Evolutionary conservation across 208 protist species (phyloP).

Genomic region (Entamoeba invadens): DNA sequence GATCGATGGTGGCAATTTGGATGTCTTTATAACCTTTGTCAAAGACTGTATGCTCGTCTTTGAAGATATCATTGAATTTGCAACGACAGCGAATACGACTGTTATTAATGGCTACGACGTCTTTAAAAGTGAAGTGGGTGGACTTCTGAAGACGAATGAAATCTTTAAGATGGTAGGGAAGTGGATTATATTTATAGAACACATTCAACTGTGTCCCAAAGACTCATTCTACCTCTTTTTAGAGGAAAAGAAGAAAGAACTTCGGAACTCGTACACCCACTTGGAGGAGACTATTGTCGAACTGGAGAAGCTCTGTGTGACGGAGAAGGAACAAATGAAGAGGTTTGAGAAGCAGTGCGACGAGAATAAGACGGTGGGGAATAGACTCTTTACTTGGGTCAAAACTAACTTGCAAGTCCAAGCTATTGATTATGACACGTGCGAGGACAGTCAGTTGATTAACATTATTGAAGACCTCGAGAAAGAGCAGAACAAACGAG

Average conservation of each 20-base stretch:
- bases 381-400: not conserved
- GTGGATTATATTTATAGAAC: not conserved
- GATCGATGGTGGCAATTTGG: not conserved
- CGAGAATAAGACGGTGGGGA: not conserved
- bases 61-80: not conserved
- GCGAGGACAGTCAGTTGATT: not conserved
- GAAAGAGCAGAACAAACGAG: not conserved
- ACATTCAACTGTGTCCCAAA: not conserved
- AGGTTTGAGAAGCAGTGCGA: not conserved
- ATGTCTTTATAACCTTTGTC: not conserved
- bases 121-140: not conserved
- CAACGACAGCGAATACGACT: not conserved
- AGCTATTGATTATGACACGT: not conserved
- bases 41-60: not conserved
- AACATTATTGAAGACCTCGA: not conserved
- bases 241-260: not conserved
- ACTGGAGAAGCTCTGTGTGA: not conserved
- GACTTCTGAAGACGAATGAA: not conserved
- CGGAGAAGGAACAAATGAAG: not conserved
- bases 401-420: not conserved
- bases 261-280: not conserved
- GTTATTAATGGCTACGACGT: not conserved
- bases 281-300: not conserved
- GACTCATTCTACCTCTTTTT: not conserved
- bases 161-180: not conserved